Percentiles rank a stretch among this genome's conserved stretches.
Evolutionary conservation across 2,329 filamentous ascomycete genomes (phyloP).

Genomic region (Fusarium fracticaudum): DNA sequence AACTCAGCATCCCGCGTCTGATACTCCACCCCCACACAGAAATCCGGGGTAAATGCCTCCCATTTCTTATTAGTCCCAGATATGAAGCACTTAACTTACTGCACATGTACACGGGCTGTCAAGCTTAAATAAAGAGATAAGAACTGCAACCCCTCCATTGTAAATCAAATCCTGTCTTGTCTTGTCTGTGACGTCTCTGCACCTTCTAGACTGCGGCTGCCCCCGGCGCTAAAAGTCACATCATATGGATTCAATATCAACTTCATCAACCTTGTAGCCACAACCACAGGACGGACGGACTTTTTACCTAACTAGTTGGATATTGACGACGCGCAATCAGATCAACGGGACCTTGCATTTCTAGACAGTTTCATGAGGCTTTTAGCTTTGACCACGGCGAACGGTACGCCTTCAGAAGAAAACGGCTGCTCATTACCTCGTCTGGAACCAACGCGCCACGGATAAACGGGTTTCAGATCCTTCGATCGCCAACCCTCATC

Average conservation of each 20-base stretch:
- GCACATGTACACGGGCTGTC: slow-evolving; percentile 8
- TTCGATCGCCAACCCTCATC: slow-evolving; percentile 6
- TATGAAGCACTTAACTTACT: slow-evolving; percentile 15
- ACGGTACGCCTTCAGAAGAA: background rate
- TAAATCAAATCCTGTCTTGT: background rate
- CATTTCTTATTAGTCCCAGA: slow-evolving; percentile 30
- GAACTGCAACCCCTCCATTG: slow-evolving; percentile 8
- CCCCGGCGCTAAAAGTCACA: slow-evolving; percentile 1
- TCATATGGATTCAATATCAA: slow-evolving; percentile 16
- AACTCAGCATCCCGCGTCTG: slow-evolving; percentile 33
- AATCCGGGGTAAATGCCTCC: slow-evolving; percentile 35
- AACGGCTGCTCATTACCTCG: slow-evolving; percentile 1
- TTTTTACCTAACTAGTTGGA: background rate
- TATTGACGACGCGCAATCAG: background rate
- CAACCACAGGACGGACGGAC: slow-evolving; percentile 1
- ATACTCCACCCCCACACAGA: slow-evolving; percentile 40
- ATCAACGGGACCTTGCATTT: background rate
- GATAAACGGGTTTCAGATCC: slow-evolving; percentile 19
- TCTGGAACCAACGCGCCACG: background rate
- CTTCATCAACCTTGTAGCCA: slow-evolving; percentile 9
- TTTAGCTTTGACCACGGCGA: background rate
- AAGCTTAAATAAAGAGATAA: slow-evolving; percentile 7
- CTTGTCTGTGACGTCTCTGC: slow-evolving; percentile 3
- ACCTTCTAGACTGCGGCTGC: slow-evolving; percentile 2
- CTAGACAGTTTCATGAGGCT: background rate